A percentile compares a stretch with the other conserved stretches of the same genome.
Conservation (phyloP, 2,329 filamentous ascomycete species). For the Pseudopithomyces maydicus region DNA sequence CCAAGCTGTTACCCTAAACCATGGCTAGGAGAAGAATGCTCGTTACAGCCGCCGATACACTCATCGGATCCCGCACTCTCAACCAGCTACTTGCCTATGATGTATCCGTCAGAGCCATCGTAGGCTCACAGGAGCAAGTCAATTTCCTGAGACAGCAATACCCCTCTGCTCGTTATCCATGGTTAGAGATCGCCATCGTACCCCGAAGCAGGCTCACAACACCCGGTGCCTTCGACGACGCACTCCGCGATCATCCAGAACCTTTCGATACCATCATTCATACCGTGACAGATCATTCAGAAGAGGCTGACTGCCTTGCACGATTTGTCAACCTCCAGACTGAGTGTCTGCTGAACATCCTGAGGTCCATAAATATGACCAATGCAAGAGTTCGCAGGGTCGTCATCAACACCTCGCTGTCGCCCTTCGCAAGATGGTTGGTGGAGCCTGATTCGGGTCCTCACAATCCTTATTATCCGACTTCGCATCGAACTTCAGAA, state of each 20-base stretch:
- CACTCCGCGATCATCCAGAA: conserved; percentile 18
- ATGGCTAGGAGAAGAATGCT: conserved; percentile 31
- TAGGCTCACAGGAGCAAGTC: conserved; percentile 24
- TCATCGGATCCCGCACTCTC: conserved; percentile 35
- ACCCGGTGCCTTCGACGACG: conserved; percentile 24
- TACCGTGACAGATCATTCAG: conserved; percentile 22
- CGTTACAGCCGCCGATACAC: conserved; percentile 28
- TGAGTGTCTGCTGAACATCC: conserved; percentile 23
- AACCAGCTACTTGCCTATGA: conserved; percentile 26
- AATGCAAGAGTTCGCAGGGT: conserved; percentile 26
- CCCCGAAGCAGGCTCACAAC: conserved; percentile 15
- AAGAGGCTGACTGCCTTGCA: conserved; percentile 33
- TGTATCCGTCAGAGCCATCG: conserved; percentile 31
- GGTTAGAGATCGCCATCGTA: conserved; percentile 28
- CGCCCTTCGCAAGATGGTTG: conserved; percentile 34
- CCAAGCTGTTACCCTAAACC: conserved; percentile 2
- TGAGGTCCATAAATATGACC: conserved; percentile 22
- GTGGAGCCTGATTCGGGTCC: conserved; percentile 13
- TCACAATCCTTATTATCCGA: conserved; percentile 7
- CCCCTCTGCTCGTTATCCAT: conserved; percentile 10
- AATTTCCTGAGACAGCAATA: conserved; percentile 23
- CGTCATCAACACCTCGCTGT: conserved; percentile 29
- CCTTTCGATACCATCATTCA: conserved; percentile 35
- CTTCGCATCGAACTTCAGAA: conserved; percentile 13
- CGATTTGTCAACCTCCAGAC: conserved; percentile 31